Evolutionary conservation across 768 basidiomycete species (phyloP).

Genomic region (Auricularia heimuer): DNA sequence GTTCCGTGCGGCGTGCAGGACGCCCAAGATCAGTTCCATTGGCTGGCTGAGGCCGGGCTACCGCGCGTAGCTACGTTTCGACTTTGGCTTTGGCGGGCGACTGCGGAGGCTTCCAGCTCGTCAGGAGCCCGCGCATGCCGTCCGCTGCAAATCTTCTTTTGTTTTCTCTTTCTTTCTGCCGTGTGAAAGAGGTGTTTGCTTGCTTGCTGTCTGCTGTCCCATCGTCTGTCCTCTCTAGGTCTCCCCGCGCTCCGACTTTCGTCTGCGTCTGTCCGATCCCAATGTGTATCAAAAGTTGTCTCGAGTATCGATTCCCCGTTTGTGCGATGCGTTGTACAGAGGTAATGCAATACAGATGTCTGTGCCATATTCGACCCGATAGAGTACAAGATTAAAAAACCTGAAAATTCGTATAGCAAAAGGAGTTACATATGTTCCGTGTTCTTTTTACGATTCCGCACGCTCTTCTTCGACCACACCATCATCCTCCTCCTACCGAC

Average conservation of each 20-base stretch:
- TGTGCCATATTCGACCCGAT: too few relatives aligned
- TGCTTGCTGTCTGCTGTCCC: not conserved
- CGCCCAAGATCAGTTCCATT: not conserved
- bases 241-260: too few relatives aligned
- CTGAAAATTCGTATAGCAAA: too few relatives aligned
- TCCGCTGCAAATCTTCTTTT: not conserved
- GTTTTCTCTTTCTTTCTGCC: not conserved
- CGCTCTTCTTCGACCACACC: too few relatives aligned
- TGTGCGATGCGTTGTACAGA: not conserved
- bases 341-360: too few relatives aligned
- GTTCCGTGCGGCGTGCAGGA: not conserved
- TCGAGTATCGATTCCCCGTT: not conserved
- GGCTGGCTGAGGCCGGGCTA: not conserved
- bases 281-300: not conserved
- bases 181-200: not conserved
- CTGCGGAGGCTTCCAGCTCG: not conserved
- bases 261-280: not conserved
- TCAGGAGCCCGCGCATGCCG: not conserved
- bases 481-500: too few relatives aligned
- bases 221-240: not conserved
- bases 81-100: not conserved
- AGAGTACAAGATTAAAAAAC: too few relatives aligned
- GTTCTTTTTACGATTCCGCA: too few relatives aligned
- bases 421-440: too few relatives aligned
- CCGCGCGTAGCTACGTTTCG: not conserved